These are phyloP conservation scores for Tetraselmis chui DNA, from an alignment of 139 green algal genomes.

Conservation along the genomic window DNA sequence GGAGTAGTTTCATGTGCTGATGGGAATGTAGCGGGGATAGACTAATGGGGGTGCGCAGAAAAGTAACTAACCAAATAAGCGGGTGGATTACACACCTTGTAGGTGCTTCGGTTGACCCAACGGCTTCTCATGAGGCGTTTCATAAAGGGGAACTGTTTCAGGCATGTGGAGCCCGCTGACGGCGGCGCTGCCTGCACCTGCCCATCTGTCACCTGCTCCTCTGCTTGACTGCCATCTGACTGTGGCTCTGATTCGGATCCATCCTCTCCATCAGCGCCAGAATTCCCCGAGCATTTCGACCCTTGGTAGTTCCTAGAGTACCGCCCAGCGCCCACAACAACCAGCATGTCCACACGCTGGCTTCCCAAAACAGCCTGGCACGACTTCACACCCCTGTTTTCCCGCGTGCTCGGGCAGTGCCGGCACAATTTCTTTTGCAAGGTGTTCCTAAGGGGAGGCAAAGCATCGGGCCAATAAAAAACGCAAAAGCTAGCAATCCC, in stretches of 20 bases:
- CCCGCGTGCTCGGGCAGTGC: neutral
- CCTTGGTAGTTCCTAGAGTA: neutral
- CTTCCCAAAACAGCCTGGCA: neutral
- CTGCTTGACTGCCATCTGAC: too few species aligned
- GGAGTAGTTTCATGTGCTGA: too few species aligned
- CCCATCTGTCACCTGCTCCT: too few species aligned
- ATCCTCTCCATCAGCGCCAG: too few species aligned
- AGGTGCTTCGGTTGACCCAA: neutral
- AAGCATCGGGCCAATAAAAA: too few species aligned
- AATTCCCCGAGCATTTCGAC: neutral
- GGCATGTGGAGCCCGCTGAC: neutral
- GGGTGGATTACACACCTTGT: neutral
- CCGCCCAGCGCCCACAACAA: neutral
- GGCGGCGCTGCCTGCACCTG: neutral
- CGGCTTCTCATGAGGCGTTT: neutral
- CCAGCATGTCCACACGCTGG: neutral
- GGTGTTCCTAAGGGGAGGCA: neutral
- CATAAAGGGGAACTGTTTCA: neutral
- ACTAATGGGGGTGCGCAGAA: too few species aligned
- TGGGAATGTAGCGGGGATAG: too few species aligned
- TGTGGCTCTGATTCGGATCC: too few species aligned
- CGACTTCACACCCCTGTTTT: neutral
- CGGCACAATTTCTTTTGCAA: neutral
- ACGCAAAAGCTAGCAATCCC: too few species aligned
- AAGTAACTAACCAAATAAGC: too few species aligned